Conservation (phyloP, 2,329 filamentous ascomycete genomes). For the Colletotrichum zoysiae region DNA sequence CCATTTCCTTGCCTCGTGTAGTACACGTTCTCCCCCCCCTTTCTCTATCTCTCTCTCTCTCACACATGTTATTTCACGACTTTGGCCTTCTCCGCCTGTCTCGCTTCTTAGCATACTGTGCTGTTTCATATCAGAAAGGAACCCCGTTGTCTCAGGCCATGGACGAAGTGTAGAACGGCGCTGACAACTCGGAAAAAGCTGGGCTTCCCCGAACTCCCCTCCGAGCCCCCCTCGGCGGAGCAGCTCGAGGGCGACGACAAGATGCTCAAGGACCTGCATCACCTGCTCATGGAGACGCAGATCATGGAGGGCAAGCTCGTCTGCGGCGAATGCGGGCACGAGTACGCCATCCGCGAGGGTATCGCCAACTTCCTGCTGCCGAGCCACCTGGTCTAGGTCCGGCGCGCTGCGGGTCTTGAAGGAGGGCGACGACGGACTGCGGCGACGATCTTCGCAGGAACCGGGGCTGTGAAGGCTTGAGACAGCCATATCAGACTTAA, state of each 20-base stretch:
- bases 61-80: neutral
- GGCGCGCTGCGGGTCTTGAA: too few species aligned
- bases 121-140: neutral
- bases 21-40: neutral
- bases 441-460: neutral
- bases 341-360: conserved; percentile 94
- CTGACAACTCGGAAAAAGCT: conserved; percentile 64
- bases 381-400: conserved; percentile 80
- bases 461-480: neutral
- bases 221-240: conserved; percentile 71
- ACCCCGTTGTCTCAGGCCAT: neutral
- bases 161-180: neutral
- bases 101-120: neutral
- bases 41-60: neutral
- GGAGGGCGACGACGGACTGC: neutral
- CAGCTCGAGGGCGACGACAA: conserved; percentile 75
- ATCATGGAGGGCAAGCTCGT: conserved; percentile 90
- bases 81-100: neutral
- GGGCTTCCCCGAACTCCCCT: conserved; percentile 80
- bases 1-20: neutral
- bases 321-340: conserved; percentile 91
- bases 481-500: neutral
- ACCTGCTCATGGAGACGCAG: conserved; percentile 87
- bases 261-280: conserved; percentile 82
- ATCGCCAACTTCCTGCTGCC: conserved; percentile 97